These are phyloP conservation scores for Nitzschia sp. DNA, from an alignment of 108 stramenopile species.

Conservation along the genomic window DNA sequence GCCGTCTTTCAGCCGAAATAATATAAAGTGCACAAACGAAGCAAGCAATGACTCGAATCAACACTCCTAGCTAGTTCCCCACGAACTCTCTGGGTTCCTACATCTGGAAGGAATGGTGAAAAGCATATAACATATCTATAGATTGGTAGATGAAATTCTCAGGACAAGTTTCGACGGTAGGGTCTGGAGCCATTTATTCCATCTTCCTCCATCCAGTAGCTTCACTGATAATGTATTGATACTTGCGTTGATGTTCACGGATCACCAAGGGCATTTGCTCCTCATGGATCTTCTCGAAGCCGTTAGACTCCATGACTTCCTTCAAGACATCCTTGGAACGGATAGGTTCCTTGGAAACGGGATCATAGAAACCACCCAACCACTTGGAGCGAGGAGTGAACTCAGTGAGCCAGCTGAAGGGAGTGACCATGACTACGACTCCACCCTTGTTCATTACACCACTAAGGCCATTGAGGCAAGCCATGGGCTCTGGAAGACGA, in stretches of 20 bases:
- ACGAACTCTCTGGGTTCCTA: no score
- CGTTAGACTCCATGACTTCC: conserved; percentile 70
- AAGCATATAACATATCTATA: no score
- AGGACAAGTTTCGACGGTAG: no score
- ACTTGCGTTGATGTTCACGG: conserved; percentile 92
- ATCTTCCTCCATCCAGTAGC: conserved; percentile 84
- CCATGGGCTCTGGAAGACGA: conserved; percentile 84
- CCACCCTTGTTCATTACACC: conserved; percentile 82
- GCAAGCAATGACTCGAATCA: no score
- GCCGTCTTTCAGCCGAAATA: conserved; percentile 19
- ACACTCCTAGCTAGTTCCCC: no score
- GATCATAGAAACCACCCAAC: conserved; percentile 80
- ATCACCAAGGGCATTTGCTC: conserved; percentile 88
- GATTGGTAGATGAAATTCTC: no score
- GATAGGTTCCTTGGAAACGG: conserved; percentile 61
- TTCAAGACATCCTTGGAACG: conserved; percentile 74
- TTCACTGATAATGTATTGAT: conserved; percentile 92
- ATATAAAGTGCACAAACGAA: no score
- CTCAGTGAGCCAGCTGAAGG: conserved; percentile 90
- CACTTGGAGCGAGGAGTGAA: conserved; percentile 86
- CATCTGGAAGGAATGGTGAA: no score
- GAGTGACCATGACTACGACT: conserved; percentile 85
- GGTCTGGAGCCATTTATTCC: conserved; percentile 8
- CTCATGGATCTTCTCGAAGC: conserved; percentile 85
- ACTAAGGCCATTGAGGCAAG: conserved; percentile 76